Base-by-base conservation (phyloP, 2,329 filamentous ascomycete species). In the Sarocladiaceae sp. region DNA sequence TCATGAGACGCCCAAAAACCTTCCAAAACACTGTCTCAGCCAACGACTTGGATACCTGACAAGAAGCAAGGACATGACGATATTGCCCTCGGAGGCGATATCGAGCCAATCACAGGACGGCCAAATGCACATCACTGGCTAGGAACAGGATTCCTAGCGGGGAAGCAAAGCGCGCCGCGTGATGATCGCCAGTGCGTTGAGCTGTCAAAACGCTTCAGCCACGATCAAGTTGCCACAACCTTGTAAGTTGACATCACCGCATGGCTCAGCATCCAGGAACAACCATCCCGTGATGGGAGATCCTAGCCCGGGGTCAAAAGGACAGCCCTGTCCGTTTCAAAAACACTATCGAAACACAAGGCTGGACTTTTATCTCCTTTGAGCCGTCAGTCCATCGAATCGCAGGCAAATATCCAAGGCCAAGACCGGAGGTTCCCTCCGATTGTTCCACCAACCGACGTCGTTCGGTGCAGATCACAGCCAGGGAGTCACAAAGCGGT, bases 221-320 rank as follows among this genome's bases (percentile, higher is more conserved):
- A 35, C 33, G n/a, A 35, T 19, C 5, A 35, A 6, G 4, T 35
- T 19, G 33, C 33, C 33, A 35, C 33, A 35, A 19, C 6, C n/a
- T 35, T n/a, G n/a, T n/a, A n/a, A n/a, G n/a, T n/a, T 35, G 33
- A 35, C 33, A 20, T 35, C 33, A 20, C 33, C 15, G 31, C 12
- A 15, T 7, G 12, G 16, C 16, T 6, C 31, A 33, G n/a, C 6
- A 7, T n/a, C 31, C 31, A 7, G 13, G 16, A n/a, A 6, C n/a
- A 15, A 15, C 13, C 31, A 33, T 33, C 16, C 16, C 12, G 12
- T 33, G 12, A 12, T 33, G 31, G 31, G 6, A 6, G 13, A 6
- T 33, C n/a, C n/a, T n/a, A n/a, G n/a, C n/a, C n/a, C n/a, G n/a
- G n/a, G n/a, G n/a, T n/a, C n/a, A n/a, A n/a, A n/a, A n/a, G n/a